These are phyloP conservation scores for Boletellus sp. DNA, from an alignment of 768 basidiomycete species.

Conservation along the genomic window DNA sequence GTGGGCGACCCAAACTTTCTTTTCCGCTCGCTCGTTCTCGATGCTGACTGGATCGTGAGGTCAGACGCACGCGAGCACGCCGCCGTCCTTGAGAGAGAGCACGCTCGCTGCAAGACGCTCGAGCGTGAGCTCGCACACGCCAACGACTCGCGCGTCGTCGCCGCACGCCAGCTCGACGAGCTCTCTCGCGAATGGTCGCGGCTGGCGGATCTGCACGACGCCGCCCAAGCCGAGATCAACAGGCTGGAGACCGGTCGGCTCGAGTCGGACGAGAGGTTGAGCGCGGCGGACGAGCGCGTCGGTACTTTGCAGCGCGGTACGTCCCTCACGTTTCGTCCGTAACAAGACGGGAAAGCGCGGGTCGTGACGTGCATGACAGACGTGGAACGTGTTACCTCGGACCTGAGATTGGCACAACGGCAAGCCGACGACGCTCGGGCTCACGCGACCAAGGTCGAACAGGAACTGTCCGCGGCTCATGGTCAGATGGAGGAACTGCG, in stretches of 20 bases:
- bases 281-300: conserved; percentile 3
- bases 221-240: conserved; percentile 15
- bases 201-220: conserved; percentile 14
- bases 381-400: conserved; percentile 14
- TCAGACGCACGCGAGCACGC: conserved; percentile 16
- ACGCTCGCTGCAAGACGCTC: conserved; percentile 16
- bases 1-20: conserved; percentile 17
- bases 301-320: conserved; percentile 21
- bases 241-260: conserved; percentile 10
- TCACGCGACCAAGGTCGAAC: conserved; percentile 17
- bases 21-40: neutral
- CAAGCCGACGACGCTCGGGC: conserved; percentile 7
- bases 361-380: conserved; percentile 25
- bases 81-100: conserved; percentile 19
- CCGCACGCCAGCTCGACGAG: conserved; percentile 15
- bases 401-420: conserved; percentile 15
- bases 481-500: conserved; percentile 19
- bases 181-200: conserved; percentile 24
- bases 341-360: conserved; percentile 27
- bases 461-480: conserved; percentile 19
- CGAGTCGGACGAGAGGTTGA: conserved; percentile 12
- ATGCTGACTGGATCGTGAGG: neutral
- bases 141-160: conserved; percentile 4
- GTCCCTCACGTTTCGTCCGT: conserved; percentile 13
- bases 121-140: conserved; percentile 19